Percentiles rank a stretch among this genome's conserved stretches.
phyloP scores from a whole-genome alignment of 257 asterid species.

The Gynochthodes officinalis region DNA sequence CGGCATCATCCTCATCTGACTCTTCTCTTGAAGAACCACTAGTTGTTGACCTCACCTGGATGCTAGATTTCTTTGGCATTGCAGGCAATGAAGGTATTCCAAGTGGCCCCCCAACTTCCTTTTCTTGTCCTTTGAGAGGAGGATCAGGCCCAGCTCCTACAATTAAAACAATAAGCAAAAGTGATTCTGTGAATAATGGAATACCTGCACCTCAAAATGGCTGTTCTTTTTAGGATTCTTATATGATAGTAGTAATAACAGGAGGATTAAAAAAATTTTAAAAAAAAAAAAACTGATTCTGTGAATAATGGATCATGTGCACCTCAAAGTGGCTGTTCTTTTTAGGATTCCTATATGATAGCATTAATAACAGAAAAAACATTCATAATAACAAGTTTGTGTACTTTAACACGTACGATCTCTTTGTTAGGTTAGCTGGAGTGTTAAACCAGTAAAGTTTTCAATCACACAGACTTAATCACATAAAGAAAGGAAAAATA shows the following conservation, averaged over 20 bases:
- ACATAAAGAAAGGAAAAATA: background rate
- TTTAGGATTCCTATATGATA: too few relatives aligned
- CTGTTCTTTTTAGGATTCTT: background rate
- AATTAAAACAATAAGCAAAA: slow-evolving; percentile 13
- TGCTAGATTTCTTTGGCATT: slow-evolving; percentile 44
- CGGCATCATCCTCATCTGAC: slow-evolving; percentile 87
- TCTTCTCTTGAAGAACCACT: slow-evolving; percentile 91
- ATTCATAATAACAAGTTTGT: background rate
- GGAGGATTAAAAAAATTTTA: too few relatives aligned
- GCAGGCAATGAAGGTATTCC: slow-evolving; percentile 59
- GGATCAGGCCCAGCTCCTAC: slow-evolving; percentile 47
- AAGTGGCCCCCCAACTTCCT: slow-evolving; percentile 45
- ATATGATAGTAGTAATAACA: too few relatives aligned
- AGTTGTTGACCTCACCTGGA: slow-evolving; percentile 71
- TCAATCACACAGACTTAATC: background rate
- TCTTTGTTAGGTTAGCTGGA: background rate
- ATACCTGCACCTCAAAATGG: background rate
- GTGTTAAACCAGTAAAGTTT: background rate
- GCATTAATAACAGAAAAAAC: background rate
- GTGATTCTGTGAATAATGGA: slow-evolving; percentile 5
- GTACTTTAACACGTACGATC: background rate
- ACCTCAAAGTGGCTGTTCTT: background rate
- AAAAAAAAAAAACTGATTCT: slow-evolving; percentile 5
- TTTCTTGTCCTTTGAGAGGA: slow-evolving; percentile 45
- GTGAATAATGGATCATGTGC: background rate